Percentiles rank a stretch among this genome's conserved stretches.
phyloP scores from a whole-genome alignment of 441 rosid genomes.

The Populus hybrid region DNA sequence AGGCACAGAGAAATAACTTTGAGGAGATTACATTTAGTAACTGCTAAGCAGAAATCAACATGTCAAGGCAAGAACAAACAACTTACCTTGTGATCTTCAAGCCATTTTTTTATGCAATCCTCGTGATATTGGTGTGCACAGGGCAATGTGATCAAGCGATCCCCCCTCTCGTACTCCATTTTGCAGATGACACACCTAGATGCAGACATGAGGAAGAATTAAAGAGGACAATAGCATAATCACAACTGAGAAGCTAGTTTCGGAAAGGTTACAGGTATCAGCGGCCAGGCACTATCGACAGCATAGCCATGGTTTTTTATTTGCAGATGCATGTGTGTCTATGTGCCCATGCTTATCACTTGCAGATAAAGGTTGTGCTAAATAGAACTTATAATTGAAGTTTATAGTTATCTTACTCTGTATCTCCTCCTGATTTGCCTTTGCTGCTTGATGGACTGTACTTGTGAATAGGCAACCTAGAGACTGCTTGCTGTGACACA shows the following conservation, averaged over 20 bases:
- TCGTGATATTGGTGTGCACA: conserved; percentile 14
- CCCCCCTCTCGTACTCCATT: conserved; percentile 5
- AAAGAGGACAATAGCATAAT: background rate
- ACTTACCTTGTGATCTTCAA: conserved; percentile 1
- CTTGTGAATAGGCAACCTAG: conserved; percentile 5
- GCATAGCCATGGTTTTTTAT: background rate
- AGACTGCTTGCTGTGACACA: conserved; percentile 1
- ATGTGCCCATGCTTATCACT: background rate
- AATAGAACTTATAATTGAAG: background rate
- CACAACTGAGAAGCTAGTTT: background rate
- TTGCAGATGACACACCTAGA: conserved; percentile 12
- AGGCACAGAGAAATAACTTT: background rate
- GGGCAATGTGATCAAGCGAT: conserved; percentile 5
- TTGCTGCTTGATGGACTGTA: background rate
- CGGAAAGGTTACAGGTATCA: background rate
- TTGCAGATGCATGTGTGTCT: background rate
- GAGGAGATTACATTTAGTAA: background rate
- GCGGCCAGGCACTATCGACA: background rate
- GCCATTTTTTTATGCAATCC: conserved; percentile 3
- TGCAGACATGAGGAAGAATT: background rate
- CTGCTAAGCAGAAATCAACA: background rate
- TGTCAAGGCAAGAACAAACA: background rate
- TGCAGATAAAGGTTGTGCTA: background rate
- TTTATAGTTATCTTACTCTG: conserved; percentile 5
- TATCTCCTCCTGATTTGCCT: background rate